phyloP scores from a whole-genome alignment of 345 rosid genomes.

The Nasturtium officinale region DNA sequence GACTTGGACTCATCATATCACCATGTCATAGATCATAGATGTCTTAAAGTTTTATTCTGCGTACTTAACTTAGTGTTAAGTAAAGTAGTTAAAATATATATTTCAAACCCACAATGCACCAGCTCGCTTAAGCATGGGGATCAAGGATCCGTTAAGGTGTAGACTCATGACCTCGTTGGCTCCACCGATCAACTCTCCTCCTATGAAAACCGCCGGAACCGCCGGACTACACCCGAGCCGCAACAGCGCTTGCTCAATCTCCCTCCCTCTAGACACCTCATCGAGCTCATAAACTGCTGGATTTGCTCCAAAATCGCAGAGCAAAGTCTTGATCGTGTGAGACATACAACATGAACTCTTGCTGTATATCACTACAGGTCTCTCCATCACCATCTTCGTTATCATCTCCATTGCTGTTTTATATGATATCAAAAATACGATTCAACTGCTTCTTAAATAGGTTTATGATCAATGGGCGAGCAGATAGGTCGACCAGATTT shows the following conservation, averaged over 20 bases:
- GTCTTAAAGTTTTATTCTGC: constrained; percentile 26
- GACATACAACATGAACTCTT: constrained; percentile 78
- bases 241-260: constrained; percentile 75
- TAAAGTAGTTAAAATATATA: constrained; percentile 7
- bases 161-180: constrained; percentile 82
- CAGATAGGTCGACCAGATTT: neutral
- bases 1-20: constrained; percentile 29
- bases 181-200: constrained; percentile 85
- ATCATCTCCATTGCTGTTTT: constrained; percentile 58
- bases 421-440: neutral
- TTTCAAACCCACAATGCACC: constrained; percentile 89
- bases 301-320: constrained; percentile 75
- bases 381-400: constrained; percentile 62
- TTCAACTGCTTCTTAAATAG: neutral
- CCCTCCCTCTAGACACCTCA: constrained; percentile 63
- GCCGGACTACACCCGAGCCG: constrained; percentile 69
- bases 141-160: constrained; percentile 74
- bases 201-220: constrained; percentile 77
- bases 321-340: constrained; percentile 72
- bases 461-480: neutral
- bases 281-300: constrained; percentile 74
- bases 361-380: constrained; percentile 90
- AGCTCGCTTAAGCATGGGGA: constrained; percentile 73
- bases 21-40: constrained; percentile 32
- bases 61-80: constrained; percentile 38